Base-by-base conservation (phyloP, 306 rosid species). In the Canavalia ensiformis region DNA sequence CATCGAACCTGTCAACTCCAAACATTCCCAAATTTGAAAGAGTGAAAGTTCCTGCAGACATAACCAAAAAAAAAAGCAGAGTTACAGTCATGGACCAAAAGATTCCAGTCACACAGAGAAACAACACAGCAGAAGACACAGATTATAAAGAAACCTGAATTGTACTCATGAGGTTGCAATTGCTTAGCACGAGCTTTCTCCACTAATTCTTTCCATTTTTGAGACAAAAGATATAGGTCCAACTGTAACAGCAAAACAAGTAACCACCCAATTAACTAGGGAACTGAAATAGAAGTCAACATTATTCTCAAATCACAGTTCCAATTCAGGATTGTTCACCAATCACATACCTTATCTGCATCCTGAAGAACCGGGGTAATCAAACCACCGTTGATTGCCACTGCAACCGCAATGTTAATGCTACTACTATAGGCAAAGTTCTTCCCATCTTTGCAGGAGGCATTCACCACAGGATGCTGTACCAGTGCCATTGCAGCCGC, bases 11-110 rank as follows among this genome's bases (percentile, higher is more conserved):
- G 82, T 92, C 97, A 76, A 92, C 97, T 87, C 97, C 97, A 80
- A 92, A 95, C 98, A 92, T 92, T 45, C 98, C 97, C 91, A 95
- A 84, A 83, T 95, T 95, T 62, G 98, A 95, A 71, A 94, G 90
- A 0, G 98, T 95, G 81, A 95, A 95, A 76, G 98, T 95, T 82
- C 98, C 98, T 95, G 74, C 76, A 74, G 1, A 28, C 80, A 77
- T 55, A 30, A 25, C 74, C 72, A 37, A 5, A 35, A 35, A 47
- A 44, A 4, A 59, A 30, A 73, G 47, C 70, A 37, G 8, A 13
- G 68, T 30, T 50, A 51, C 30, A 52, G 59, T 60, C 75, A 34
- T 41, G 35, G 25, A 62, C 42, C 72, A 28, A 47, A 69, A 79
- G 52, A 67, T 46, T 65, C 59, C 47, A 80, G 42, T 35, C 52